These are phyloP conservation scores for Nannochloris sp. DNA, from an alignment of 139 green algal genomes.

Conservation along the genomic window DNA sequence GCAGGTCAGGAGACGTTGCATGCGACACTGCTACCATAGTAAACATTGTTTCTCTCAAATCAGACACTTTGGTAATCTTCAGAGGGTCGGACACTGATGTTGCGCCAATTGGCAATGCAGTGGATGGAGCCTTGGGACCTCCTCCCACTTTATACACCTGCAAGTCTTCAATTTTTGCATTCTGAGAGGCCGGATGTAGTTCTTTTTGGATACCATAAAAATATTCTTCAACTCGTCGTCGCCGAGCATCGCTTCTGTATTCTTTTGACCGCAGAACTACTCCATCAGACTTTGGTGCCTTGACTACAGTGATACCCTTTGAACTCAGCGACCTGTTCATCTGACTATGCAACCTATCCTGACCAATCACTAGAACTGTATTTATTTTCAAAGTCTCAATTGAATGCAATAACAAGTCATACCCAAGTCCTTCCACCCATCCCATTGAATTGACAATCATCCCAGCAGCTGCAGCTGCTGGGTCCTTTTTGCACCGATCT, in stretches of 20 bases:
- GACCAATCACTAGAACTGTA: constrained; percentile 81
- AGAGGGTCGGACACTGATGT: constrained; percentile 32
- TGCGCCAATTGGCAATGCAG: constrained; percentile 65
- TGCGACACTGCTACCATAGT: constrained; percentile 80
- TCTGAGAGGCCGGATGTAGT: constrained; percentile 47
- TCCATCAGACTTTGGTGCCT: constrained; percentile 73
- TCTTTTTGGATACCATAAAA: constrained; percentile 75
- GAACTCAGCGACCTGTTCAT: constrained; percentile 38
- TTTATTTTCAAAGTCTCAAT: constrained; percentile 53
- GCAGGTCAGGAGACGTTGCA: constrained; percentile 38
- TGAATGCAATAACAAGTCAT: constrained; percentile 80
- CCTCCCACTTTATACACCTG: constrained; percentile 66
- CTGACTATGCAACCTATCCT: constrained; percentile 71
- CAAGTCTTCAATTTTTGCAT: constrained; percentile 45
- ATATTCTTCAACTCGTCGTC: constrained; percentile 69
- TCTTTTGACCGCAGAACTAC: constrained; percentile 57
- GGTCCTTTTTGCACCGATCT: constrained; percentile 30
- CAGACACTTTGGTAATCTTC: constrained; percentile 18
- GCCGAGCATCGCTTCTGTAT: constrained; percentile 41
- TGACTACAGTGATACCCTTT: constrained; percentile 39
- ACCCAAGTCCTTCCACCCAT: constrained; percentile 83
- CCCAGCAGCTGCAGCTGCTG: constrained; percentile 43
- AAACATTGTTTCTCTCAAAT: constrained; percentile 52
- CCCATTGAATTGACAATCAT: constrained; percentile 91
- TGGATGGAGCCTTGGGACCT: constrained; percentile 59